Evolutionary conservation across 768 basidiomycete genomes (phyloP).

Genomic region (Clitopilus hobsonii): DNA sequence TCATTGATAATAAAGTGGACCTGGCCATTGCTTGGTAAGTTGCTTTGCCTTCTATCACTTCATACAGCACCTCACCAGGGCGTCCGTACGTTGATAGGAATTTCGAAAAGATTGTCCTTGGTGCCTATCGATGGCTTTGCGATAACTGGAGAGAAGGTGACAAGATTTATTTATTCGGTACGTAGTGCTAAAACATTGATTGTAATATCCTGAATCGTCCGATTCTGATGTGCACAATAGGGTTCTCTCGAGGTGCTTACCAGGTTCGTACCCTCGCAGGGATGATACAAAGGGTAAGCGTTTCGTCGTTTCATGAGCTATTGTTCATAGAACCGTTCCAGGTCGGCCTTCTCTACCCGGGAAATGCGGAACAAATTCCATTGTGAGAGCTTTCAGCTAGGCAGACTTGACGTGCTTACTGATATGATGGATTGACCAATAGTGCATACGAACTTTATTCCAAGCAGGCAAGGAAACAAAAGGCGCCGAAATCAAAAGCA

Average conservation of each 20-base stretch:
- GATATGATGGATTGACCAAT: background rate
- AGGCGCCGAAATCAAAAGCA: background rate
- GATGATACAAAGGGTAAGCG: conserved; percentile 35
- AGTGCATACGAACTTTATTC: conserved; percentile 36
- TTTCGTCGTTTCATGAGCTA: background rate
- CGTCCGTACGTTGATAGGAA: conserved; percentile 8
- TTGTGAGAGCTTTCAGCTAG: conserved; percentile 22
- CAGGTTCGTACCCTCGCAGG: conserved; percentile 35
- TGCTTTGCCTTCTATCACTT: background rate
- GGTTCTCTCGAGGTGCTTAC: too few relatives aligned
- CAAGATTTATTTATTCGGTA: conserved; percentile 19
- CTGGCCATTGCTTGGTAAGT: conserved; percentile 31
- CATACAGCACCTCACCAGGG: background rate
- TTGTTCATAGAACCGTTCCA: conserved; percentile 7
- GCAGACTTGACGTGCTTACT: background rate
- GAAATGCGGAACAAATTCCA: conserved; percentile 37
- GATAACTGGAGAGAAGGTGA: conserved; percentile 19
- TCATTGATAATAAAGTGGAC: conserved; percentile 22
- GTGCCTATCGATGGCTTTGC: conserved; percentile 20
- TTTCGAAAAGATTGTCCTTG: conserved; percentile 15
- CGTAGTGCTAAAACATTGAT: background rate
- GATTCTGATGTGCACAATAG: too few relatives aligned
- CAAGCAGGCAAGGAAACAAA: conserved; percentile 8
- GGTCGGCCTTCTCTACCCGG: conserved; percentile 36
- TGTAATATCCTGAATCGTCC: conserved; percentile 18